Base-by-base conservation (phyloP, 768 basidiomycete species). In the Daedaleopsis nitida region DNA sequence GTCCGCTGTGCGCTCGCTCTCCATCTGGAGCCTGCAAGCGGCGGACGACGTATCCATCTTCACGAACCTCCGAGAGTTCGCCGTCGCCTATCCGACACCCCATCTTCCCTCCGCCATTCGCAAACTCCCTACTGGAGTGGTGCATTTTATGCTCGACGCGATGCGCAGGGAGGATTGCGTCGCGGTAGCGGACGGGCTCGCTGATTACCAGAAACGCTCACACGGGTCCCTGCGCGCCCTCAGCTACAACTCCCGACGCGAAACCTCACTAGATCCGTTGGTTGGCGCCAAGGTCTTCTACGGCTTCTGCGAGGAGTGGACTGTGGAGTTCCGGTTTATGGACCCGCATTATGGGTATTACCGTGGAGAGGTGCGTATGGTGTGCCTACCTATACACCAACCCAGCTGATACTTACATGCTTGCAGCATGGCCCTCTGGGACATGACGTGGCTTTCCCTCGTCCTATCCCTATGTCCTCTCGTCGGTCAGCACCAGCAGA, bases 141-240 rank as follows among this genome's bases (percentile, higher is more conserved):
- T 48, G 27, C 60, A 56, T 32, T 47, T 61, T 49, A 34, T 50
- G 24, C 34, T 61, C 32, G 27, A 61, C 35, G 44, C 34, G 49
- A 39, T 61, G 32, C 42, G 34, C 0, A 42, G 42, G 16, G n/a
- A 19, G 3, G 60, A 61, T 38, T 47, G 42, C 37, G 45, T 13
- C 7, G 45, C 8, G 12, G 27, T 53, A n/a, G 10, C 49, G 13
- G 34, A 55, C 17, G 44, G 39, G 8, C 44, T 57, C 14, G 43
- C 51, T 3, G 44, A 32, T 34, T 62, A 42, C 35, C 52, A 48
- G 11, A 45, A 39, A 17, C 56, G 38, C 16, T 39, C 51, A 2
- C 51, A 43, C 0, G 55, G 44, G 0, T 12, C 34, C 6, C 27
- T 32, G 27, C 27, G 27, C 27, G 27, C 7, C 27, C 27, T 32